These are phyloP conservation scores for Microthlaspi erraticum DNA, from an alignment of 345 rosid species.

Conservation along the genomic window DNA sequence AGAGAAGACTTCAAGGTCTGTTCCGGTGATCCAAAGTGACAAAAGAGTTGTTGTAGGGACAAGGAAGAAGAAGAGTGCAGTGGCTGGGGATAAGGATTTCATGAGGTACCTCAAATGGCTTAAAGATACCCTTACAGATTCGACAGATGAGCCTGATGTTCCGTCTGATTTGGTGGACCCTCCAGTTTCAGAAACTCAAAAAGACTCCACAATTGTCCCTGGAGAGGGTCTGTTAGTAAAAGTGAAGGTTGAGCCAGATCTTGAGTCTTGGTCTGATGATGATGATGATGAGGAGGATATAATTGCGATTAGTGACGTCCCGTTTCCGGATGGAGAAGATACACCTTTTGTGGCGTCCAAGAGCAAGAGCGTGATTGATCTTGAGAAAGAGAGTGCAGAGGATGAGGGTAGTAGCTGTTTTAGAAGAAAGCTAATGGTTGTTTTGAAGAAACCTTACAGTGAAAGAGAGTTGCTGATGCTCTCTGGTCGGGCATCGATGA, in stretches of 20 bases:
- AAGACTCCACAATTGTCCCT: constrained; percentile 12
- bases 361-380: constrained; percentile 35
- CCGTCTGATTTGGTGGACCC: not conserved
- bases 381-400: constrained; percentile 22
- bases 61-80: constrained; percentile 23
- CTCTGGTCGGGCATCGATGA: constrained; percentile 18
- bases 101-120: constrained; percentile 43
- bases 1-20: constrained; percentile 14
- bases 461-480: constrained; percentile 26
- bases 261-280: constrained; percentile 28
- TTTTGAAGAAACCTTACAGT: constrained; percentile 26
- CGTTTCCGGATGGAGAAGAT: constrained; percentile 21
- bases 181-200: constrained; percentile 10
- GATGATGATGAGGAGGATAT: constrained; percentile 18
- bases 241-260: constrained; percentile 31
- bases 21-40: constrained; percentile 6
- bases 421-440: constrained; percentile 24
- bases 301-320: constrained; percentile 32
- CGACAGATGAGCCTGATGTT: constrained; percentile 1
- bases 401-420: constrained; percentile 2
- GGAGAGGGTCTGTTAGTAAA: constrained; percentile 8
- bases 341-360: constrained; percentile 39
- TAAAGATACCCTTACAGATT: constrained; percentile 30
- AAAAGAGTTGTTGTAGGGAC: not conserved
- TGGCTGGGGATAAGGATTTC: constrained; percentile 33